Evolutionary conservation across 2,329 filamentous ascomycete species (phyloP), one percentile per base, ranked within the genome.

Genomic region (Aspergillus felis): DNA sequence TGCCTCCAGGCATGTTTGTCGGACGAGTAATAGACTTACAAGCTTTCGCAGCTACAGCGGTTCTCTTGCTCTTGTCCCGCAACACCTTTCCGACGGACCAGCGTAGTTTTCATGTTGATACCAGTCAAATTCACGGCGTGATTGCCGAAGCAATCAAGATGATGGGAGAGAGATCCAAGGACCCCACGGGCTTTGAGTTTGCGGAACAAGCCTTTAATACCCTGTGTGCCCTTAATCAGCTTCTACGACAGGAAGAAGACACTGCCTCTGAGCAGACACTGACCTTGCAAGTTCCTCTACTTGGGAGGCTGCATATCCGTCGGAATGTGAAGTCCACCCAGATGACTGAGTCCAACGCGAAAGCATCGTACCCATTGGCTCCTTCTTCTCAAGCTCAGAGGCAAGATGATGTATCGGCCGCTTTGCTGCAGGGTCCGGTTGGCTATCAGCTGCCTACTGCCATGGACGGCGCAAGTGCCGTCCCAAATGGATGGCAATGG

Each of bases 281-380:
- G 38, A 58, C 61, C 2, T 22, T 63, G 20, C 57, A 58, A n/a
- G 62, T 64, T 3, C 62, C 62, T 5, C 56, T 64, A 1, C 51
- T 64, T 1, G 62, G 62, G 24, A 64, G 60, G 24, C 51, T 64
- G 2, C 61, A 63, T 25, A 53, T 64, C 46, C 55, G 61, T n/a
- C 61, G 62, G 4, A 64, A 64, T 12, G 3, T 47, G 2, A n/a
- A 50, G 48, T 20, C 29, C 25, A 24, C 8, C 6, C 47, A 51
- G 9, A 12, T 7, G 25, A 29, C 47, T 38, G n/a, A 12, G 6
- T 6, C 5, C 9, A 56, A 48, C 14, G 10, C 25, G 25, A 47
- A 3, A 10, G 24, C 10, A 24, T 17, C 25, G 4, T 29, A 4
- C 41, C 3, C 24, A 1, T 3, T 27, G 27, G 24, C 25, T 25